These are phyloP conservation scores for Alternaria gansuensis DNA, from an alignment of 2,329 filamentous ascomycete genomes.

Conservation along the genomic window DNA sequence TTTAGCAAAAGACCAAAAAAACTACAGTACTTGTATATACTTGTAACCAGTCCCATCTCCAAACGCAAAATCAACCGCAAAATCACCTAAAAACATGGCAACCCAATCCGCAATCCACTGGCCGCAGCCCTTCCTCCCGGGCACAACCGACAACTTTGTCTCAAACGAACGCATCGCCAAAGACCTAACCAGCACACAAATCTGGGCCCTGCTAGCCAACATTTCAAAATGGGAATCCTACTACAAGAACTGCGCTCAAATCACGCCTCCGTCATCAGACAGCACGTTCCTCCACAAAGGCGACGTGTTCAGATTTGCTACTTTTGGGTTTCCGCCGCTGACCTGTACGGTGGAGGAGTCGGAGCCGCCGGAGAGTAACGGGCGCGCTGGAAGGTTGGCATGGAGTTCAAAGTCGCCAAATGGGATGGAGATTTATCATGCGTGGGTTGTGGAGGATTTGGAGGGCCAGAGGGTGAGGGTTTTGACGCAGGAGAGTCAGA, in stretches of 20 bases:
- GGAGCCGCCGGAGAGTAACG: constrained; percentile 29
- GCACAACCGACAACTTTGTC: constrained; percentile 52
- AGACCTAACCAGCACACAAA: constrained; percentile 37
- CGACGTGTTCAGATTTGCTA: constrained; percentile 47
- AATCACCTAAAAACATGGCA: constrained; percentile 8
- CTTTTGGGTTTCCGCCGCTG: constrained; percentile 49
- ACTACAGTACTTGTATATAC: background rate
- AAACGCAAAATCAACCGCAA: background rate
- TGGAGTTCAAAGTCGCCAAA: constrained; percentile 35
- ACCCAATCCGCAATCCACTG: constrained; percentile 45
- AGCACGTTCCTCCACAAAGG: constrained; percentile 34
- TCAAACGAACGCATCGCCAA: constrained; percentile 48
- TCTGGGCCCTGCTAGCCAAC: constrained; percentile 48
- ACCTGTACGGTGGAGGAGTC: constrained; percentile 36
- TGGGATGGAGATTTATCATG: constrained; percentile 49
- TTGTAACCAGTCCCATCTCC: background rate
- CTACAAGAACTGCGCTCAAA: constrained; percentile 46
- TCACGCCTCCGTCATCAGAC: constrained; percentile 40
- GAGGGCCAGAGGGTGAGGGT: constrained; percentile 44
- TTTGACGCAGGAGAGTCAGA: constrained; percentile 51
- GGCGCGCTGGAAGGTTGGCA: constrained; percentile 31
- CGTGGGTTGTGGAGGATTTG: constrained; percentile 50
- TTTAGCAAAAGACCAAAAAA: background rate
- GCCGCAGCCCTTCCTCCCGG: constrained; percentile 45
- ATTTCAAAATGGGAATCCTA: constrained; percentile 48